Conservation (phyloP, 2,329 filamentous ascomycete genomes). For the Pyrenochaeta sp. region DNA sequence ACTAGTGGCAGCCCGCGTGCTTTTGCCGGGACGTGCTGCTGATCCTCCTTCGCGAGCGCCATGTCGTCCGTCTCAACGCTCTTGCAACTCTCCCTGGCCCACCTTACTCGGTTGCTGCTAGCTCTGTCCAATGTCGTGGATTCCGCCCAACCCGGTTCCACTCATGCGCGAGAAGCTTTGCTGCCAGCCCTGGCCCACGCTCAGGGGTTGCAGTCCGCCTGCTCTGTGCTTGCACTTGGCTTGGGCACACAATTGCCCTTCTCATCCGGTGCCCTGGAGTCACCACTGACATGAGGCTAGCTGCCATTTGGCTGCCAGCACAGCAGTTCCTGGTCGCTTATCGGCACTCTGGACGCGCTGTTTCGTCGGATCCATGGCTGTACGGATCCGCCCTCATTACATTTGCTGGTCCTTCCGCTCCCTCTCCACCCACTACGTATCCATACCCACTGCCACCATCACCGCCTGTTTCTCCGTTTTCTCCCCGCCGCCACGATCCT, state of each 20-base stretch:
- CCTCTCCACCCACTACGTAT: slow-evolving; percentile 48
- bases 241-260: slow-evolving; percentile 29
- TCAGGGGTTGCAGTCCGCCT: slow-evolving; percentile 40
- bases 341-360: slow-evolving; percentile 31
- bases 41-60: slow-evolving; percentile 44
- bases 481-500: slow-evolving; percentile 48
- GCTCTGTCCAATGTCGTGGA: slow-evolving; percentile 44
- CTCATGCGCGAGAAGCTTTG: slow-evolving; percentile 34
- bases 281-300: slow-evolving; percentile 35
- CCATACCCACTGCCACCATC: slow-evolving; percentile 46
- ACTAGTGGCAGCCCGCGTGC: slow-evolving; percentile 32
- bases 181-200: slow-evolving; percentile 43
- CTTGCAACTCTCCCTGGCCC: slow-evolving; percentile 39
- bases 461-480: slow-evolving; percentile 48
- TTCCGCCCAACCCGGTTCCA: slow-evolving; percentile 42
- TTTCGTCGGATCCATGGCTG: slow-evolving; percentile 34
- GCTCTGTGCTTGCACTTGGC: too few species aligned
- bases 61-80: slow-evolving; percentile 48
- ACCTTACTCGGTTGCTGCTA: slow-evolving; percentile 42
- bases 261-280: slow-evolving; percentile 37
- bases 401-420: slow-evolving; percentile 44
- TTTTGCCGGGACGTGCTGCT: slow-evolving; percentile 40
- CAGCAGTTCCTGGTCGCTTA: slow-evolving; percentile 36
- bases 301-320: slow-evolving; percentile 35
- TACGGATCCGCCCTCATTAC: slow-evolving; percentile 37